Evolutionary conservation across 805 yeast species (phyloP).

Genomic region (Soucietia sequanensis): DNA sequence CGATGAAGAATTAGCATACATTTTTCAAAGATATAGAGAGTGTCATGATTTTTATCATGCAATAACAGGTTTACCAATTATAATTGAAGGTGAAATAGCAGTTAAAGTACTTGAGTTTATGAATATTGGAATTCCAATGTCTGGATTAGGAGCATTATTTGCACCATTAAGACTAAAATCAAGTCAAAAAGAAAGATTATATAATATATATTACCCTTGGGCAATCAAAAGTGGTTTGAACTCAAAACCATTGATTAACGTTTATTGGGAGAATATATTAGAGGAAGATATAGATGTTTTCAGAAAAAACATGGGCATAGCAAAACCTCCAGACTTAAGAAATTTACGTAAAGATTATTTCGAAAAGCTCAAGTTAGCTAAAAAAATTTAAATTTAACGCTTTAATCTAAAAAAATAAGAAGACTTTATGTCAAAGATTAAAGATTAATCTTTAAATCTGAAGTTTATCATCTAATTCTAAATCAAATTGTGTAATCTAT

Average conservation of each 20-base stretch:
- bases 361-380: conserved; percentile 25
- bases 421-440: too few relatives aligned
- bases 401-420: too few relatives aligned
- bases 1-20: conserved; percentile 86
- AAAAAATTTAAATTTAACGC: conserved; percentile 10
- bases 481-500: too few relatives aligned
- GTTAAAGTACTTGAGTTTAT: conserved; percentile 90
- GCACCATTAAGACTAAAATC: conserved; percentile 78
- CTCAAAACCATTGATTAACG: conserved; percentile 76
- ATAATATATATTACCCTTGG: conserved; percentile 83
- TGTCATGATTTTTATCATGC: conserved; percentile 98
- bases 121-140: conserved; percentile 92
- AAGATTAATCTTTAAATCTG: too few relatives aligned
- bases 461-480: too few relatives aligned
- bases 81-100: conserved; percentile 95
- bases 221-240: conserved; percentile 70
- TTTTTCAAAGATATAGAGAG: conserved; percentile 92
- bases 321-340: conserved; percentile 73
- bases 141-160: conserved; percentile 86
- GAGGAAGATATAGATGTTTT: conserved; percentile 71
- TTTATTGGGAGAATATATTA: conserved; percentile 86
- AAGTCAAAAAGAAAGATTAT: conserved; percentile 61
- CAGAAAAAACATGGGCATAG: conserved; percentile 69
- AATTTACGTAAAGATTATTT: conserved; percentile 48
- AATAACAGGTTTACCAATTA: conserved; percentile 82